Conservation (phyloP, 495 filamentous ascomycete species). For the Penicillium daleae region DNA sequence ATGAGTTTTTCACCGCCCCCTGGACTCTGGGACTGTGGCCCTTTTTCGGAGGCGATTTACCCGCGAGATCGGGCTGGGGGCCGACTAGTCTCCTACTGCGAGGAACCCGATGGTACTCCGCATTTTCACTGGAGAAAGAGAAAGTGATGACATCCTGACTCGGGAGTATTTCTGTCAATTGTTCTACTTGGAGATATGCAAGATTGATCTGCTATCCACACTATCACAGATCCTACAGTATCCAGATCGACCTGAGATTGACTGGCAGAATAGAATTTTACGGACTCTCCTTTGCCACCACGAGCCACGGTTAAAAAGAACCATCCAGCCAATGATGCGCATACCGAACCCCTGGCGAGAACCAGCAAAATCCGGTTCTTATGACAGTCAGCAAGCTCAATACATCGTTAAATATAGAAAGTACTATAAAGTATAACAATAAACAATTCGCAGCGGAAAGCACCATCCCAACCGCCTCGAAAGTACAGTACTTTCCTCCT, state of each 20-base stretch:
- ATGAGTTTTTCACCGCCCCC: constrained; percentile 26
- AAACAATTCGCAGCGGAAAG: no score
- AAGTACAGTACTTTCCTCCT: not conserved
- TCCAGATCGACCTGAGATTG: not conserved
- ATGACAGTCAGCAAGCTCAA: not conserved
- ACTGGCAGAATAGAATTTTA: not conserved
- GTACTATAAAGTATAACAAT: not conserved
- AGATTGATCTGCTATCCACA: not conserved
- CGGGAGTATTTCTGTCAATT: no score
- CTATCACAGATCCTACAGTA: not conserved
- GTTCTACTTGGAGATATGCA: no score
- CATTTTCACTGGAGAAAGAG: no score
- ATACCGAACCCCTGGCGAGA: constrained; percentile 5
- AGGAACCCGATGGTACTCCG: constrained; percentile 16
- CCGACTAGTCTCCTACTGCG: constrained; percentile 12
- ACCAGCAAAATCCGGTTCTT: not conserved
- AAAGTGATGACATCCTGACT: no score
- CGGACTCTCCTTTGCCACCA: constrained; percentile 16
- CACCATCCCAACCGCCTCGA: no score
- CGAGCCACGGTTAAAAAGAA: constrained; percentile 14
- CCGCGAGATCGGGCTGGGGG: constrained; percentile 25
- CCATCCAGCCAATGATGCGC: constrained; percentile 2
- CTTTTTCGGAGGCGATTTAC: constrained; percentile 25
- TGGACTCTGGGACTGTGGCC: not conserved
- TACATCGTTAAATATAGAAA: not conserved